Evolutionary conservation across 805 yeast genomes (phyloP), one percentile per base, ranked within the genome.

Genomic region (Suhomyces faveliae): DNA sequence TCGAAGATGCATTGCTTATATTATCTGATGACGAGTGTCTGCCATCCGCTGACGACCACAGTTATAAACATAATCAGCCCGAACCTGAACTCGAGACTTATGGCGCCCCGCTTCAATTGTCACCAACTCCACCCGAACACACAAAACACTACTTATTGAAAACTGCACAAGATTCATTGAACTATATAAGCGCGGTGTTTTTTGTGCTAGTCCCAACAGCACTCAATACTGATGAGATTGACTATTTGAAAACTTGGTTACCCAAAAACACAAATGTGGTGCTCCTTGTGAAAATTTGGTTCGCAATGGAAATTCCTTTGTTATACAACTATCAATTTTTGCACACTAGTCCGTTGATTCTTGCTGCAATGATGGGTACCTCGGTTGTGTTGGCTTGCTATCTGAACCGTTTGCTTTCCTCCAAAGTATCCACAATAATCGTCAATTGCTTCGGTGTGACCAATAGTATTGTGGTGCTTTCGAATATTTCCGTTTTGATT

Each of bases 401-500:
- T 21, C 38, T 44, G 6, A 23, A 43, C 4, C 46, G 33, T 7
- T n/a, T 29, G 3, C 15, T 38, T 25, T 35, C 46, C 35, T 22
- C 13, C n/a, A 47, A 17, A 4, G 42, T 42, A 11, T 20, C 25
- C 19, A 39, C 29, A 24, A 12, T 43, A 42, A n/a, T 49, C 13
- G 40, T 53, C 15, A 53, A 55, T 40, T n/a, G 46, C 2, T 8
- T 58, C 2, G 68, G 71, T 1, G 52, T 68, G 2, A 11, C 49
- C 9, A 58, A 50, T 30, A 66, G 71, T 7, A 51, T 68, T 13
- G 17, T 66, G 4, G 43, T 68, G 5, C 57, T 67, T 4, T 59
- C 71, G 2, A 43, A 56, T 10, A 56, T 67, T 22, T 64, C 73
- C 1, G 41, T 58, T 4, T 23, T 56, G 3, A 51, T 66, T 4